Percentiles rank a stretch among this genome's conserved stretches.
These are phyloP conservation scores for Phytophthora pistaciae DNA, from an alignment of 352 stramenopile species.

Conservation along the genomic window DNA sequence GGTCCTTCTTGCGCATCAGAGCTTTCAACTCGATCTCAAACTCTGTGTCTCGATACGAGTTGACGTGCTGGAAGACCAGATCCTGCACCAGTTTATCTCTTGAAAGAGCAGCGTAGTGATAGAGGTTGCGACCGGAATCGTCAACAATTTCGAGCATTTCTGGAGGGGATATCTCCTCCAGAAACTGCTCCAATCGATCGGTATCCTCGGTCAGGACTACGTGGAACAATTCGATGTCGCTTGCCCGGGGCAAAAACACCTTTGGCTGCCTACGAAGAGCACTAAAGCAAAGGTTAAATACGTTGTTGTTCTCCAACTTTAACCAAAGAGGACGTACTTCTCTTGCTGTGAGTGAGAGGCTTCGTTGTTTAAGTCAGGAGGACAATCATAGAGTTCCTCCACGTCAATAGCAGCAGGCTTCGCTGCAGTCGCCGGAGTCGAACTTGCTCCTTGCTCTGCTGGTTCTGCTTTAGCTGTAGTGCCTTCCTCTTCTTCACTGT, in stretches of 20 bases:
- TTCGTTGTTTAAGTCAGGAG: not conserved
- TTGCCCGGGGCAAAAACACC: conserved; percentile 49
- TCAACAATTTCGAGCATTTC: conserved; percentile 49
- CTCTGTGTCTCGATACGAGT: conserved; percentile 30
- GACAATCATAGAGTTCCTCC: conserved; percentile 38
- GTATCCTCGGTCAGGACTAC: conserved; percentile 39
- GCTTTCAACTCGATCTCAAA: conserved; percentile 36
- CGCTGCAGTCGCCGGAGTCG: not conserved
- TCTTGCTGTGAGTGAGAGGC: not conserved
- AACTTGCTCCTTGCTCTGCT: not conserved
- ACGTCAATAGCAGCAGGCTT: conserved; percentile 7
- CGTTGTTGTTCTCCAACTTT: not conserved
- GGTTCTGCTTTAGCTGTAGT: not conserved
- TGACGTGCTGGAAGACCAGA: conserved; percentile 46
- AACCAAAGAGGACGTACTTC: conserved; percentile 3
- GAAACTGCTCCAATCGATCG: conserved; percentile 26
- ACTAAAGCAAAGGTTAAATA: not conserved
- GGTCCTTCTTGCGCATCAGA: conserved; percentile 44
- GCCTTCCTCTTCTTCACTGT: conserved; percentile 13
- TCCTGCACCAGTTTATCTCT: conserved; percentile 17
- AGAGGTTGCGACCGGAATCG: conserved; percentile 35
- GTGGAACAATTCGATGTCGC: conserved; percentile 56
- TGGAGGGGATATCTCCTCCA: conserved; percentile 33
- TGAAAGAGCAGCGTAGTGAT: conserved; percentile 63
- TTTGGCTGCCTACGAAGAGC: conserved; percentile 14